phyloP scores from a whole-genome alignment of 163 green algal species.

The Scenedesmus sp. region DNA sequence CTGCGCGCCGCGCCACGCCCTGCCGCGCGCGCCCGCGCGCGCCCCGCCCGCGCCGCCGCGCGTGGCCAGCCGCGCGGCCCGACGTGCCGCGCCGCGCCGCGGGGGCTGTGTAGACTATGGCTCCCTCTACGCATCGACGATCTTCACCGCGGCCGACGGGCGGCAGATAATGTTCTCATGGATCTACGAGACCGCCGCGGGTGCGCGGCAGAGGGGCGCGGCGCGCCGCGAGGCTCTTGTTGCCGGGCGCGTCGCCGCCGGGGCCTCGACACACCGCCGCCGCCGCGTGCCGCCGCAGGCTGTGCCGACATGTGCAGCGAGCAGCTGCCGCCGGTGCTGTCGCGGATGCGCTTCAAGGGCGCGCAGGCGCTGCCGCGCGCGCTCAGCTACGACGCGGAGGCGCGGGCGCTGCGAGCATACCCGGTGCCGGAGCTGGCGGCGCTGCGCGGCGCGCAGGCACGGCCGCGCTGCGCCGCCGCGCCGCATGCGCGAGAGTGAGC shows the following conservation, averaged over 20 bases:
- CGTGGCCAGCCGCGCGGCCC: too few relatives aligned
- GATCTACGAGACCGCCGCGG: constrained; percentile 35
- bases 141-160: constrained; percentile 5
- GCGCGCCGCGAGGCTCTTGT: too few relatives aligned
- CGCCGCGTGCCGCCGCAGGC: constrained; percentile 9
- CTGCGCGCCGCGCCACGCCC: background rate
- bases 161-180: constrained; percentile 39
- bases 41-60: too few relatives aligned
- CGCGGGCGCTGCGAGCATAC: constrained; percentile 27
- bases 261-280: too few relatives aligned
- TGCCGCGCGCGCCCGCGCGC: background rate
- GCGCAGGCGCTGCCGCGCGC: constrained; percentile 26
- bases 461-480: too few relatives aligned
- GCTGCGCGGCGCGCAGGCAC: constrained; percentile 8
- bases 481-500: too few relatives aligned
- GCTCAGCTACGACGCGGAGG: constrained; percentile 1
- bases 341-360: constrained; percentile 29
- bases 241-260: too few relatives aligned
- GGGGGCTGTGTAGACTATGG: constrained; percentile 43
- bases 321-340: constrained; percentile 25
- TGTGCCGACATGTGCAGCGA: constrained; percentile 22
- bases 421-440: constrained; percentile 16
- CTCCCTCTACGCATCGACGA: constrained; percentile 31
- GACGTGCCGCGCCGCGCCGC: too few relatives aligned
- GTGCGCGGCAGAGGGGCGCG: too few relatives aligned